These are phyloP conservation scores for Spergularia azorica DNA, from an alignment of 179 eudicot genomes.

Conservation along the genomic window DNA sequence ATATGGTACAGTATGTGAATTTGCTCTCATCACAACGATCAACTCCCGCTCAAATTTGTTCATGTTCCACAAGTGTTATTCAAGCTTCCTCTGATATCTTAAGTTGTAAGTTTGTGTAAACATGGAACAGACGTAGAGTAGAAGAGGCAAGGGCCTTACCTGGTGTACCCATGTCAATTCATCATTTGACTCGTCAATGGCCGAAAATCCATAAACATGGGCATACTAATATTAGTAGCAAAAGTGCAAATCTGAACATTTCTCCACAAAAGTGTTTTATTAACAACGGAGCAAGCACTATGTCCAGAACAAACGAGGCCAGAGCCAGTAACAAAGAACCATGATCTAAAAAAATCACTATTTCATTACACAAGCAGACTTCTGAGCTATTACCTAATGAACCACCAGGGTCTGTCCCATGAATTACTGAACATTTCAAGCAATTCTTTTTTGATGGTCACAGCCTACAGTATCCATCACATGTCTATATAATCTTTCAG, in stretches of 20 bases:
- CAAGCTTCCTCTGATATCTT: no score
- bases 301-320: no score
- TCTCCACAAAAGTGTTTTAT: no score
- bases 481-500: constrained; percentile 60
- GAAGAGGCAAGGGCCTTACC: background rate
- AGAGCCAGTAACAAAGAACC: background rate
- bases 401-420: background rate
- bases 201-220: no score
- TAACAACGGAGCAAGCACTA: no score
- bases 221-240: no score
- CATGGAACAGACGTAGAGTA: background rate
- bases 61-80: no score
- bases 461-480: constrained; percentile 14
- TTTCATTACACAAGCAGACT: background rate
- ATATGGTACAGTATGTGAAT: no score
- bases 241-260: no score
- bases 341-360: background rate
- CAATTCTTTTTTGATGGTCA: background rate
- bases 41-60: no score
- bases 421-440: background rate
- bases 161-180: background rate
- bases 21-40: no score
- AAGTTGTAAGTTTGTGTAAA: no score
- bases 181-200: background rate
- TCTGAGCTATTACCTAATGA: background rate